Evolutionary conservation across 352 stramenopile genomes (phyloP).

Genomic region (Thraustochytrium sp.): DNA sequence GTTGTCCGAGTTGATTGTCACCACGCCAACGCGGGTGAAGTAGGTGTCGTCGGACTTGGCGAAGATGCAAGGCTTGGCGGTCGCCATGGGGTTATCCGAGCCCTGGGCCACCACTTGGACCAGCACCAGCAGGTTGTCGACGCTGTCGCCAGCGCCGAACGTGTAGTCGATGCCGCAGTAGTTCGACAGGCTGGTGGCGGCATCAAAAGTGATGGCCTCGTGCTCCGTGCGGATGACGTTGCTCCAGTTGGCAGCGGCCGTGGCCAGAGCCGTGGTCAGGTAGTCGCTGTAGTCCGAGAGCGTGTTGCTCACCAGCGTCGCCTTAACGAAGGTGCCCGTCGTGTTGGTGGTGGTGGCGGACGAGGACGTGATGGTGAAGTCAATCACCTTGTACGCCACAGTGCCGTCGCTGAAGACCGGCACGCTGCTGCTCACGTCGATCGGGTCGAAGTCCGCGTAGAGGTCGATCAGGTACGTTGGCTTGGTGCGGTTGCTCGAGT

Average conservation of each 20-base stretch:
- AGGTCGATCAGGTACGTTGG: background rate
- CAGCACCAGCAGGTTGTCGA: conserved; percentile 10
- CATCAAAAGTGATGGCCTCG: background rate
- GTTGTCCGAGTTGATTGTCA: background rate
- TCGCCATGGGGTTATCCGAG: background rate
- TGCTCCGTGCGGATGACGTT: background rate
- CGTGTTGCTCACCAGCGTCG: too few relatives aligned
- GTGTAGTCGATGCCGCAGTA: conserved; percentile 27
- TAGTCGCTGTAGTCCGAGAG: too few relatives aligned
- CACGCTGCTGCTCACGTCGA: background rate
- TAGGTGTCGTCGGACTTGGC: background rate
- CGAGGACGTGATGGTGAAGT: too few relatives aligned
- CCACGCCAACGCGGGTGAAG: background rate
- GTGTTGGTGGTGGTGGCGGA: too few relatives aligned
- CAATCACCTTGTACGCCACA: background rate
- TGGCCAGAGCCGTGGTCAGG: background rate
- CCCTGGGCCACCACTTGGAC: background rate
- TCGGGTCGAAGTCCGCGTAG: background rate
- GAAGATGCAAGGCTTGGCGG: background rate
- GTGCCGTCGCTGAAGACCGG: background rate
- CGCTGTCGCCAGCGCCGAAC: background rate
- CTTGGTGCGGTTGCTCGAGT: background rate
- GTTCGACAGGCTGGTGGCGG: background rate
- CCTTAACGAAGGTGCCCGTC: too few relatives aligned
- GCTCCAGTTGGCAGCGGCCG: background rate